Conservation (phyloP, 2,329 filamentous ascomycete genomes). For the Pseudogymnoascus sp. region DNA sequence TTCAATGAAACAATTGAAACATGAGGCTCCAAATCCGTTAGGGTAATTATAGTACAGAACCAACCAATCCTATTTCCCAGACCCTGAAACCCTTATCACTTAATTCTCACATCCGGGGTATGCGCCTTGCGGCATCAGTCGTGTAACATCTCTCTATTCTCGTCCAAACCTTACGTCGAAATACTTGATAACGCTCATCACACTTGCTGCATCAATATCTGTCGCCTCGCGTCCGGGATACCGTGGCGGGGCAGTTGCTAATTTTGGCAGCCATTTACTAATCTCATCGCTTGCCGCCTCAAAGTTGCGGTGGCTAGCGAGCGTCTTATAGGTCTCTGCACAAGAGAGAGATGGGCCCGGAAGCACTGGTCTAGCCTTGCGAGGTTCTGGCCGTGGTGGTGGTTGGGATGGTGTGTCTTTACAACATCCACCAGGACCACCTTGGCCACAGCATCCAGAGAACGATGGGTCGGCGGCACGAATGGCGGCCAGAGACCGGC, state of each 20-base stretch:
- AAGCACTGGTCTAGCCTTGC: constrained; percentile 4
- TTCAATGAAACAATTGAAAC: not conserved
- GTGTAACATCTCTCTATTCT: constrained; percentile 19
- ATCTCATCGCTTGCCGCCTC: constrained; percentile 67
- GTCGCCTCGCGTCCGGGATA: constrained; percentile 47
- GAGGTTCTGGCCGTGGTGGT: constrained; percentile 23
- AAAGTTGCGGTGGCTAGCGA: constrained; percentile 71
- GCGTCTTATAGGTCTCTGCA: constrained; percentile 71
- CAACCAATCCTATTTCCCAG: not conserved
- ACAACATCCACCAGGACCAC: constrained; percentile 50
- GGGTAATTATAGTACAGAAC: constrained; percentile 3
- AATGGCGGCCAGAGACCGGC: constrained; percentile 67
- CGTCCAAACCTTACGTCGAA: constrained; percentile 68
- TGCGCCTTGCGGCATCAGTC: not conserved
- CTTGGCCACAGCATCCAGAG: not conserved
- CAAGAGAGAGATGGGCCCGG: constrained; percentile 53
- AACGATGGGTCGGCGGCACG: constrained; percentile 25
- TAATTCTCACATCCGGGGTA: constrained; percentile 3
- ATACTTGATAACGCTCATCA: constrained; percentile 77
- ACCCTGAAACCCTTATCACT: not conserved
- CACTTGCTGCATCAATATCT: constrained; percentile 75
- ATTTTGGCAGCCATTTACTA: constrained; percentile 66
- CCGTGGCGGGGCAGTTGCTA: constrained; percentile 44
- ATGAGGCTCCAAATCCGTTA: constrained; percentile 1
- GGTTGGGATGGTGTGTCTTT: constrained; percentile 29